phyloP scores from a whole-genome alignment of 2,329 filamentous ascomycete species.

The Alternaria tenuissima region DNA sequence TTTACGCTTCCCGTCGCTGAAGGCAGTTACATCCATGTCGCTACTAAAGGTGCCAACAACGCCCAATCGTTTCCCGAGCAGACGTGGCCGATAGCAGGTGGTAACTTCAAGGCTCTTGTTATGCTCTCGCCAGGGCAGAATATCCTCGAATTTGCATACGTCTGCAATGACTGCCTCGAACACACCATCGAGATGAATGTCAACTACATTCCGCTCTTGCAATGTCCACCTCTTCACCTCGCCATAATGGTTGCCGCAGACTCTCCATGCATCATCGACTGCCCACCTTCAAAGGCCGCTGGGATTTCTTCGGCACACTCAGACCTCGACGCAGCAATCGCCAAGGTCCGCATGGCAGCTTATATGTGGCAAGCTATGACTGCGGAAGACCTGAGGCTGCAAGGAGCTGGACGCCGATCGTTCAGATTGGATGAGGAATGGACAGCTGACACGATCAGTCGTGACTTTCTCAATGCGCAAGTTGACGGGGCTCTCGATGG shows the following conservation, averaged over 20 bases:
- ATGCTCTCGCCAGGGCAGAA: conserved; percentile 41
- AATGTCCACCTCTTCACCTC: conserved; percentile 44
- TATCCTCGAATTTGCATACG: conserved; percentile 28
- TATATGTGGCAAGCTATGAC: conserved; percentile 50
- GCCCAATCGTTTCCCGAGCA: conserved; percentile 36
- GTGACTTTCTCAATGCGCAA: conserved; percentile 28
- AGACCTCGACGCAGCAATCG: conserved; percentile 39
- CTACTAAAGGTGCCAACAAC: conserved; percentile 24
- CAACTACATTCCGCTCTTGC: conserved; percentile 42
- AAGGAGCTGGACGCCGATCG: conserved; percentile 36
- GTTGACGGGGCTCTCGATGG: conserved; percentile 16
- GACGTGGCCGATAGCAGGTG: conserved; percentile 47
- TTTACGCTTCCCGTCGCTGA: conserved; percentile 24
- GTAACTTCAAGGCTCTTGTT: conserved; percentile 44
- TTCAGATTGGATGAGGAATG: conserved; percentile 47
- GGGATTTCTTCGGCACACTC: conserved; percentile 38
- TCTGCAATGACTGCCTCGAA: conserved; percentile 27
- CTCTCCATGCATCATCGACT: conserved; percentile 43
- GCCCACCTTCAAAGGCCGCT: conserved; percentile 36
- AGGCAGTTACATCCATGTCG: conserved; percentile 33
- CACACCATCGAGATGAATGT: conserved; percentile 23
- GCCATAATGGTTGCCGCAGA: conserved; percentile 46
- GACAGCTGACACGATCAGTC: conserved; percentile 34
- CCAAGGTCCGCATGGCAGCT: conserved; percentile 46
- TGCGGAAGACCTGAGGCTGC: conserved; percentile 41